Conservation (phyloP, 352 stramenopile genomes). For the Pythium phragmitis region DNA sequence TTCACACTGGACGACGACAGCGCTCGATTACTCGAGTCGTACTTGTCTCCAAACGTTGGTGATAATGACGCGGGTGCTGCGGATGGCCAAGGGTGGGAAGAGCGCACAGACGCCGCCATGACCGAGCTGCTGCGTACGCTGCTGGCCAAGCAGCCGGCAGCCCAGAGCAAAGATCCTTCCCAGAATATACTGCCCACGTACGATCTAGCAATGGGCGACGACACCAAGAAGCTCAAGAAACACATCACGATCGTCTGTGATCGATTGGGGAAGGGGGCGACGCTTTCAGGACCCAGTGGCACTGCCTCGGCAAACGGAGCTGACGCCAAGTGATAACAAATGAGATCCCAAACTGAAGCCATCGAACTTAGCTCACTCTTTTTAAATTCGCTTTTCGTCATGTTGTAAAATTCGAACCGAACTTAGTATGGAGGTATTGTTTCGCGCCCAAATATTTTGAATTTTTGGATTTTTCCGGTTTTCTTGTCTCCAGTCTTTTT, state of each 20-base stretch:
- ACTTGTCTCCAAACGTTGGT: slow-evolving; percentile 65
- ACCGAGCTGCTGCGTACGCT: slow-evolving; percentile 83
- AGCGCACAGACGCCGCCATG: slow-evolving; percentile 80
- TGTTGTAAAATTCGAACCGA: neutral
- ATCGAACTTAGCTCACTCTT: slow-evolving; percentile 14
- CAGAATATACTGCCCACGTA: slow-evolving; percentile 28
- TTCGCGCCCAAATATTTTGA: slow-evolving; percentile 16
- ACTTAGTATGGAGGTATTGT: slow-evolving; percentile 5
- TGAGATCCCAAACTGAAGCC: slow-evolving; percentile 1
- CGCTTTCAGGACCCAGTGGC: slow-evolving; percentile 20
- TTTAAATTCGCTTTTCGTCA: neutral
- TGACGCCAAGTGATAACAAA: slow-evolving; percentile 3
- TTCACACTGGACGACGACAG: slow-evolving; percentile 74
- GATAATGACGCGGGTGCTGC: slow-evolving; percentile 44
- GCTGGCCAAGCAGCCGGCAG: slow-evolving; percentile 55
- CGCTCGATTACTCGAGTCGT: slow-evolving; percentile 51
- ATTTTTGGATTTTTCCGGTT: slow-evolving; percentile 25
- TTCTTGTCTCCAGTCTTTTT: slow-evolving; percentile 3
- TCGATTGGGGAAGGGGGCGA: slow-evolving; percentile 79
- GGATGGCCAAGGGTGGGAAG: slow-evolving; percentile 85
- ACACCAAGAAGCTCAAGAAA: slow-evolving; percentile 89
- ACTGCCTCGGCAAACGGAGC: neutral
- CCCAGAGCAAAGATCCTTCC: slow-evolving; percentile 22
- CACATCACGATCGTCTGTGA: slow-evolving; percentile 91
- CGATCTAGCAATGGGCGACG: slow-evolving; percentile 64